Base-by-base conservation (phyloP, 2,329 filamentous ascomycete genomes). In the Alternaria sp. region DNA sequence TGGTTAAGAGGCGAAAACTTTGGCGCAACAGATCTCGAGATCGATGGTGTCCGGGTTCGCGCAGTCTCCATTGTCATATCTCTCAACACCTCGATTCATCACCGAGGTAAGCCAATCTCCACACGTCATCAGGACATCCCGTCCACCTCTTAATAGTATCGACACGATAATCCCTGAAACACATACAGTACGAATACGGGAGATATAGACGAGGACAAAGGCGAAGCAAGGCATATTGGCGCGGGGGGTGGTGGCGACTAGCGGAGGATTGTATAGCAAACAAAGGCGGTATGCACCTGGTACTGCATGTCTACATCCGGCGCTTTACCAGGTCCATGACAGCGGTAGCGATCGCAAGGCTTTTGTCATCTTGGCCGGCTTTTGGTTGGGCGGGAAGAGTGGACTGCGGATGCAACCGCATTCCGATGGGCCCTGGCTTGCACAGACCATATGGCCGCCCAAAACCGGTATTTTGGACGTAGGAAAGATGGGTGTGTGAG, bases 211-310 rank as follows among this genome's bases (percentile, higher is more conserved):
- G 19, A 32, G 51, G 65, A 70, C 69, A 69, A 67, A 69, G 62
- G 58, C 58, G 59, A 32, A 26, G 60, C 25, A 50, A 60, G 55
- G 54, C 46, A 50, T 21, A 21, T 54, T 58, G 54, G 17, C 64
- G 57, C 43, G 54, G 55, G 36, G 25, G 25, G 62, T 63, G 51
- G 65, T 55, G 51, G 59, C 60, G 57, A 64, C 43, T 43, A 50
- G 58, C 49, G 54, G 50, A 64, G 69, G 57, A 63, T 68, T 52
- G 30, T 62, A 51, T 64, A 32, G 49, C 6, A 5, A 73, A 76
- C 68, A 77, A 75, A 71, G 70, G 66, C 73, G 61, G 64, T 56
- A 72, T 68, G 69, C 69, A 64, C 51, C 43, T 67, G 61, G 69
- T 52, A 71, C 72, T 70, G 52, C 63, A 64, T 52, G 60, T 59